These are phyloP conservation scores for Somion occarium DNA, from an alignment of 1,284 basidiomycete genomes.

Conservation along the genomic window DNA sequence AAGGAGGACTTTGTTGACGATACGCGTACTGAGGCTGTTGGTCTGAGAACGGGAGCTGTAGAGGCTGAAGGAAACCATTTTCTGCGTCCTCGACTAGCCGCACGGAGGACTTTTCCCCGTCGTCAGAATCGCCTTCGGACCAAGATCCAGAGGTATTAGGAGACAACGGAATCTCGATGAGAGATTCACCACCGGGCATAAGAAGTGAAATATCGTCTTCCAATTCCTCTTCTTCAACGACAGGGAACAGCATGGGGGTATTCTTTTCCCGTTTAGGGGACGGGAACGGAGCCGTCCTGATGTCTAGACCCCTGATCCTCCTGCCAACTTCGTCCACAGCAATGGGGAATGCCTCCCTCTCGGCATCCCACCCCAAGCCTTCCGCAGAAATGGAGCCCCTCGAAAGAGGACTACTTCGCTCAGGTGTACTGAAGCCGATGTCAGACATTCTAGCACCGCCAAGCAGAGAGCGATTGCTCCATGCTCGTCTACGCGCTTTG, in stretches of 20 bases:
- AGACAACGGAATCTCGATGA: neutral
- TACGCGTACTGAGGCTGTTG: neutral
- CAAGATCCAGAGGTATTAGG: neutral
- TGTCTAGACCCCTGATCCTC: constrained; percentile 1
- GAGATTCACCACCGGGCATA: neutral
- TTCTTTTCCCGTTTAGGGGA: neutral
- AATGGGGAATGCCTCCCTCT: neutral
- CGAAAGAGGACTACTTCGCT: constrained; percentile 35
- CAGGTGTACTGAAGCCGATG: constrained; percentile 39
- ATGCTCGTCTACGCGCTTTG: constrained; percentile 47
- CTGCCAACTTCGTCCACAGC: neutral
- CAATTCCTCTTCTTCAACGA: constrained; percentile 1
- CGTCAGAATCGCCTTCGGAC: neutral
- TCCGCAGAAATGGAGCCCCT: constrained; percentile 7
- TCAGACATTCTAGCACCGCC: constrained; percentile 25
- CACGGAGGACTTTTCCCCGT: neutral
- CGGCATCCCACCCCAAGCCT: neutral
- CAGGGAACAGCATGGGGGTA: constrained; percentile 2
- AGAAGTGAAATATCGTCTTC: neutral
- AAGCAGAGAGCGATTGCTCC: constrained; percentile 40
- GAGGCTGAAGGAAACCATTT: constrained; percentile 2
- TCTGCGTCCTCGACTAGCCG: constrained; percentile 6
- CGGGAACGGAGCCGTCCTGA: neutral
- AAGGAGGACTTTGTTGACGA: neutral
- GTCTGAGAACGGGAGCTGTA: neutral